Evolutionary conservation across 2,329 filamentous ascomycete genomes (phyloP).

Genomic region (Trichophyton schoenleinii): DNA sequence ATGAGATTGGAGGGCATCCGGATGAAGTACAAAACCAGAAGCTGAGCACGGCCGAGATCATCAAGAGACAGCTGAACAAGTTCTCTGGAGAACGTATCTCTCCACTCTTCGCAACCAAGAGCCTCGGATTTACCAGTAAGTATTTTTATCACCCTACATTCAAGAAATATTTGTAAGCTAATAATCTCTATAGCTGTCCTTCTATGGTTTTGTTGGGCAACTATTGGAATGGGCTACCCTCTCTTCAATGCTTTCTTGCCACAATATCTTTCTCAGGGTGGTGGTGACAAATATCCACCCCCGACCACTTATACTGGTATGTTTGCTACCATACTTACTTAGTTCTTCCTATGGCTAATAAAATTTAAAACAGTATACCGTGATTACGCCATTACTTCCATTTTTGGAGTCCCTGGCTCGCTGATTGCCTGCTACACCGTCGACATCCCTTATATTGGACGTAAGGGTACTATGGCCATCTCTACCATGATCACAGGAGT

Average conservation of each 20-base stretch:
- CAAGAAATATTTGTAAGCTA: conserved; percentile 14
- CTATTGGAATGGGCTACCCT: conserved; percentile 75
- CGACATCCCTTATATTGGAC: conserved; percentile 50
- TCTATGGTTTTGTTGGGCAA: conserved; percentile 69
- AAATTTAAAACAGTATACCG: conserved; percentile 46
- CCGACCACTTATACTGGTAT: conserved; percentile 27
- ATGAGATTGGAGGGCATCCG: conserved; percentile 40
- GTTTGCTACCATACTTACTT: background rate
- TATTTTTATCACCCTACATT: conserved; percentile 24
- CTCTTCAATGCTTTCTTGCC: conserved; percentile 87
- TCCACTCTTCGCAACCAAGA: conserved; percentile 46
- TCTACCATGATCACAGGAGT: conserved; percentile 41
- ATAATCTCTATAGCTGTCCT: conserved; percentile 25
- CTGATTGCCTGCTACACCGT: conserved; percentile 64
- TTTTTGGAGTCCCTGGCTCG: conserved; percentile 64
- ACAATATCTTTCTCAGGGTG: conserved; percentile 59
- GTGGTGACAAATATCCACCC: conserved; percentile 24
- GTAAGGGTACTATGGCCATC: conserved; percentile 45
- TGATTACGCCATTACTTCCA: conserved; percentile 69
- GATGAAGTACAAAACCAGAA: conserved; percentile 30
- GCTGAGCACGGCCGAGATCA: conserved; percentile 36
- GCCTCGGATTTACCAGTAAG: conserved; percentile 37
- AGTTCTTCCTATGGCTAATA: background rate
- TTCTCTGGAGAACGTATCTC: conserved; percentile 57
- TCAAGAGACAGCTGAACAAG: conserved; percentile 48